Evolutionary conservation across 2,329 filamentous ascomycete species (phyloP).

Genomic region (Colletotrichum sp.): DNA sequence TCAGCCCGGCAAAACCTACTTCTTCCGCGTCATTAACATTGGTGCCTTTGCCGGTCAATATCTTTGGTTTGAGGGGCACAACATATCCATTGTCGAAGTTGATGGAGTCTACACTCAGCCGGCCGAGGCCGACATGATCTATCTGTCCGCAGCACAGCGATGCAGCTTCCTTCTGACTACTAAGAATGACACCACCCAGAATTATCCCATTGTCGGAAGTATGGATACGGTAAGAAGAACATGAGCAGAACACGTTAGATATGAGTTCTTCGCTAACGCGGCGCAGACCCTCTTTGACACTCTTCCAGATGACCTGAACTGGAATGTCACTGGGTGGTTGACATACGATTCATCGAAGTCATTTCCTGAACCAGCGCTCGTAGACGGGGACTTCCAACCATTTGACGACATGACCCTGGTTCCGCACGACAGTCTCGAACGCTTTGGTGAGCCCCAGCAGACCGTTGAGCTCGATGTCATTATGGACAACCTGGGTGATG

Average conservation of each 20-base stretch:
- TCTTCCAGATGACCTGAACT: constrained; percentile 71
- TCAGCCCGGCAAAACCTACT: constrained; percentile 72
- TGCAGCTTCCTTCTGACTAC: constrained; percentile 68
- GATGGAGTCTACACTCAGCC: constrained; percentile 73
- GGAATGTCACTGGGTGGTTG: constrained; percentile 69
- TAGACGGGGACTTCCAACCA: constrained; percentile 66
- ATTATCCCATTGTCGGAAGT: constrained; percentile 71
- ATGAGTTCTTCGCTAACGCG: constrained; percentile 26
- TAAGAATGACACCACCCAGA: constrained; percentile 63
- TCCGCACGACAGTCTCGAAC: constrained; percentile 68
- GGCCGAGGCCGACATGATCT: constrained; percentile 65
- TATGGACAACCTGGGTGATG: constrained; percentile 66
- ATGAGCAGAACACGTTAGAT: rapidly evolving
- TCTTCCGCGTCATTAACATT: constrained; percentile 75
- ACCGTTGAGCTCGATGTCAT: constrained; percentile 66
- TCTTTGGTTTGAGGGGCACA: constrained; percentile 72
- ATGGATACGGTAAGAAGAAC: constrained; percentile 66
- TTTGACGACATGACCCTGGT: constrained; percentile 78
- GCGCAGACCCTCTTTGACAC: constrained; percentile 66
- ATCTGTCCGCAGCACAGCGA: constrained; percentile 72
- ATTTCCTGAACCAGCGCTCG: constrained; percentile 51
- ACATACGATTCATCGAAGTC: constrained; percentile 56
- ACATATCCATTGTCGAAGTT: constrained; percentile 73
- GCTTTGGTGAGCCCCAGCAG: constrained; percentile 67
- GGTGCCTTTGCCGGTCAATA: constrained; percentile 74